Conservation (phyloP, 2,329 filamentous ascomycete genomes). For the Polytolypa hystricis region DNA sequence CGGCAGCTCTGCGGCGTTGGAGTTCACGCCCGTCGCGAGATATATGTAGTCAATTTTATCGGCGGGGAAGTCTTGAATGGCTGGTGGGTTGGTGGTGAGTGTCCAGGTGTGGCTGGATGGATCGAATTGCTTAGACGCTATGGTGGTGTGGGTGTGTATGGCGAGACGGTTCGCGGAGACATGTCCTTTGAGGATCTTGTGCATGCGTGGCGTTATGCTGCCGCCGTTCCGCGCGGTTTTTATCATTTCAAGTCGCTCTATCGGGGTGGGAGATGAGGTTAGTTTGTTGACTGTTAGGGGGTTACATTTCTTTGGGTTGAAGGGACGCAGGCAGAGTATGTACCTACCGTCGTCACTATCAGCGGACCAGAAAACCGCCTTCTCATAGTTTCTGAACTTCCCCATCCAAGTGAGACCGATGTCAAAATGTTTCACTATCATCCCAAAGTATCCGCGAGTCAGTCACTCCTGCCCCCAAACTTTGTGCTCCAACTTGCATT, state of each 20-base stretch:
- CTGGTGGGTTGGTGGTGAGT: slow-evolving; percentile 43
- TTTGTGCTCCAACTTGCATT: neutral
- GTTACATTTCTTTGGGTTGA: neutral
- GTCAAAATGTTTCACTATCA: slow-evolving; percentile 65
- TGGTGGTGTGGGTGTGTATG: slow-evolving; percentile 47
- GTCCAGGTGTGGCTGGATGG: slow-evolving; percentile 37
- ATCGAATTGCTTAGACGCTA: slow-evolving; percentile 44
- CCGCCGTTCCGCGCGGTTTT: slow-evolving; percentile 59
- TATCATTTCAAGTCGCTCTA: slow-evolving; percentile 56
- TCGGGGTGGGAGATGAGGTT: neutral
- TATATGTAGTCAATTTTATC: slow-evolving; percentile 64
- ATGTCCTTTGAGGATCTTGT: slow-evolving; percentile 55
- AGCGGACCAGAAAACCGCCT: slow-evolving; percentile 66
- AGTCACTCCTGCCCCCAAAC: slow-evolving; percentile 4
- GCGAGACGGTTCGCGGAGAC: slow-evolving; percentile 41
- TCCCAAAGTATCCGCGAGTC: too few species aligned
- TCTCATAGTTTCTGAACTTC: slow-evolving; percentile 68
- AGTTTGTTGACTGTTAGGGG: neutral
- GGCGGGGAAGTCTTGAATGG: slow-evolving; percentile 37
- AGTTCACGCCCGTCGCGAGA: slow-evolving; percentile 62
- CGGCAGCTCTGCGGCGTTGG: slow-evolving; percentile 50
- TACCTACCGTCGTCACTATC: slow-evolving; percentile 51
- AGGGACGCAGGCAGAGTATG: too few species aligned
- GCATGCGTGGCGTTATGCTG: slow-evolving; percentile 60
- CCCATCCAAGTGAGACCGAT: slow-evolving; percentile 68